Evolutionary conservation across 257 asterid species (phyloP).

Genomic region (Cruciata laevipes): DNA sequence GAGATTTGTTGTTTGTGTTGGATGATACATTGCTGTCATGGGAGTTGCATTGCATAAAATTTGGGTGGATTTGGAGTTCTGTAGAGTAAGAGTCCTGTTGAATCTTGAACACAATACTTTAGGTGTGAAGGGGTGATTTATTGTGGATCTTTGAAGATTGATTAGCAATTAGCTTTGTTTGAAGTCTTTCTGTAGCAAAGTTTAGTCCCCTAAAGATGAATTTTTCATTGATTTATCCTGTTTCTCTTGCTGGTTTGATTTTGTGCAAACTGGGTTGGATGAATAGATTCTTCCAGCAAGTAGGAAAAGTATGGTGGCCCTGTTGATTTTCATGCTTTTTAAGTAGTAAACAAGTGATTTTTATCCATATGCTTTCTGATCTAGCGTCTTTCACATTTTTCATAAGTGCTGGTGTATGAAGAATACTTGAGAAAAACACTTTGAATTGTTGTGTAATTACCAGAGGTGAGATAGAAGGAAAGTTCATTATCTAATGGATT

Average conservation of each 20-base stretch:
- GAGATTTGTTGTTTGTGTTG: neutral
- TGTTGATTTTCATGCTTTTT: neutral
- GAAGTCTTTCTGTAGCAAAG: neutral
- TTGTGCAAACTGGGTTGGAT: neutral
- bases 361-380: no score
- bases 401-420: no score
- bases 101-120: neutral
- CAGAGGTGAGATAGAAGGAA: neutral
- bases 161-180: neutral
- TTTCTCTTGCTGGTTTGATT: neutral
- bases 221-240: neutral
- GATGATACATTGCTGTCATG: neutral
- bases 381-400: no score
- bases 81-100: neutral
- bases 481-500: neutral
- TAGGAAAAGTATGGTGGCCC: neutral
- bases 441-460: neutral
- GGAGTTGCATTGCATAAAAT: neutral
- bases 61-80: neutral
- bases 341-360: neutral
- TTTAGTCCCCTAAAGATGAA: neutral
- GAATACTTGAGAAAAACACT: neutral
- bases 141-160: neutral
- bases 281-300: neutral
- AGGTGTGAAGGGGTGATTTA: neutral